Base-by-base conservation (phyloP, 192 early-diverging fungal species). In the Umbelopsis ramanniana region DNA sequence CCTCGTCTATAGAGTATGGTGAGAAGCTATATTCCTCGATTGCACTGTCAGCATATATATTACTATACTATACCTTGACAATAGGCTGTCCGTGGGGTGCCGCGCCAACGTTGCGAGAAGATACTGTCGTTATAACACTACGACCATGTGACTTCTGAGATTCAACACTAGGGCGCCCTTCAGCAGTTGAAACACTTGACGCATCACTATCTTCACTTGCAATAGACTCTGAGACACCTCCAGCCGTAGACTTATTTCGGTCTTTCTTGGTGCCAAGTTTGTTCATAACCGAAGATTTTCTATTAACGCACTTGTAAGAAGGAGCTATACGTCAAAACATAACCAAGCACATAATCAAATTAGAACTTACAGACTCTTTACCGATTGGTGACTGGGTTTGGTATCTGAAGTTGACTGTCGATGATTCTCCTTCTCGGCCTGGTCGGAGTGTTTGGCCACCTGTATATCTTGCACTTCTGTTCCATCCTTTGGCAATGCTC, bases 1-100 rank as follows among this genome's bases (percentile, higher is more conserved):
- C 45, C 71, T 74, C 29, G 71, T 71, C 77, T 79, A 35, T 38
- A 6, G 14, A 0, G 3, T 2, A 21, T 21, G 3, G 33, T 63
- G 26, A 37, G 14, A 63, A 63, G 12, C 15, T 15, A 17, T 63
- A 37, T 57, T 29, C 33, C 33, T 35, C 7, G 14, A 33, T 50
- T 1, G 17, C 6, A 1, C 15, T 50, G 26, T 19, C 2, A 14
- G 3, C 29, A 3, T 3, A 63, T 19, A 11, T 0, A 17, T 14
- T 6, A 2, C 21, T 29, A 37, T 19, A 14, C 9, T 14, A 35
- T 63, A 63, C 57, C 33, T 63, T 63, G 23, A 63, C 57, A 37
- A 37, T 38, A 37, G 57, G 57, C 1, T 29, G 17, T 19, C 57
- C 57, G 35, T 63, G 57, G 19, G 57, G 33, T 29, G 57, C 57